phyloP scores from a whole-genome alignment of 1,284 basidiomycete genomes.

The Papiliotrema terrestris region DNA sequence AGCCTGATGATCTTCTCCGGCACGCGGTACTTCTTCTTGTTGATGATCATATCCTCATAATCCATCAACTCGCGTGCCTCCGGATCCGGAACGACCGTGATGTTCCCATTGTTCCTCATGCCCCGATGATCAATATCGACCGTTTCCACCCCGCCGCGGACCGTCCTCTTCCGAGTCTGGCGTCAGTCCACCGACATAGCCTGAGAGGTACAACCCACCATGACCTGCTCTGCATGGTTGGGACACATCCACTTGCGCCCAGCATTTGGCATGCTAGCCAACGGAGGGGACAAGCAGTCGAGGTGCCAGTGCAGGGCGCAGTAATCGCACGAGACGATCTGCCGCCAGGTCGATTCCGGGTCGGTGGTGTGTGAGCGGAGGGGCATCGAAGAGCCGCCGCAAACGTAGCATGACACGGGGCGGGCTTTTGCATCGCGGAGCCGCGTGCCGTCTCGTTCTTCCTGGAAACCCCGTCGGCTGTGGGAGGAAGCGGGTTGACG shows the following conservation, averaged over 20 bases:
- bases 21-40: slow-evolving; percentile 78
- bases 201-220: slow-evolving; percentile 39
- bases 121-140: slow-evolving; percentile 67
- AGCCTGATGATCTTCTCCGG: slow-evolving; percentile 87
- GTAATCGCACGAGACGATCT: slow-evolving; percentile 90
- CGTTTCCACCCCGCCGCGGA: slow-evolving; percentile 62
- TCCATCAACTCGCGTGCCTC: slow-evolving; percentile 37
- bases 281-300: slow-evolving; percentile 89
- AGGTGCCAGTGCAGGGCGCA: slow-evolving; percentile 95
- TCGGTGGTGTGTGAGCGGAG: slow-evolving; percentile 31
- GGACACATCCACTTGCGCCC: slow-evolving; percentile 99
- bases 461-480: slow-evolving; percentile 81
- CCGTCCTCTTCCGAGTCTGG: slow-evolving; percentile 72
- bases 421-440: slow-evolving; percentile 79
- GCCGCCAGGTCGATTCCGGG: slow-evolving; percentile 45
- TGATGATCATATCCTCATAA: slow-evolving; percentile 52
- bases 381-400: slow-evolving; percentile 68
- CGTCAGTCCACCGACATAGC: neutral
- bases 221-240: slow-evolving; percentile 78
- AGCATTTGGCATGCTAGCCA: slow-evolving; percentile 77
- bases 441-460: slow-evolving; percentile 86
- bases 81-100: slow-evolving; percentile 72
- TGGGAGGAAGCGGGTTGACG: neutral
- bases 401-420: slow-evolving; percentile 82
- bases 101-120: slow-evolving; percentile 85